These are phyloP conservation scores for Aleurites moluccanus DNA, from an alignment of 441 rosid genomes.

Conservation along the genomic window DNA sequence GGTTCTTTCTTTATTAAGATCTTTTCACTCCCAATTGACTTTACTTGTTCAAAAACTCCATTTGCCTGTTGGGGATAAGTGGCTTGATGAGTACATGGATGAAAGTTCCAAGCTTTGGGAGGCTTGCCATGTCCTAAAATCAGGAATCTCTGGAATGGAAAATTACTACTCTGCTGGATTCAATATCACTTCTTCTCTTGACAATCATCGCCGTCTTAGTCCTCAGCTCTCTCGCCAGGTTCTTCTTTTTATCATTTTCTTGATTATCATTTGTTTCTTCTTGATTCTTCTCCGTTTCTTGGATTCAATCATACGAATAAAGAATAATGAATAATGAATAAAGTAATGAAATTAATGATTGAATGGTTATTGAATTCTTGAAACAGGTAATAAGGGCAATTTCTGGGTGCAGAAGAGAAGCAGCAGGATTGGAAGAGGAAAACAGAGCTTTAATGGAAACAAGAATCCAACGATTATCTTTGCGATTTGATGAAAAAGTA, in stretches of 20 bases:
- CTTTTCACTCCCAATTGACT: constrained; percentile 78
- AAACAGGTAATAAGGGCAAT: constrained; percentile 73
- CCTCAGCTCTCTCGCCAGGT: constrained; percentile 86
- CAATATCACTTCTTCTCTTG: constrained; percentile 62
- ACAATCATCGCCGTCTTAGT: constrained; percentile 54
- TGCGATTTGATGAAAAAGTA: constrained; percentile 62
- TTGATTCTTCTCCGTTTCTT: not conserved
- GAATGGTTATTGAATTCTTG: not conserved
- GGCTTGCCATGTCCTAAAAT: constrained; percentile 86
- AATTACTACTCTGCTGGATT: constrained; percentile 64
- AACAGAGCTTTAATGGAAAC: constrained; percentile 78
- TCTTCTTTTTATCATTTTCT: not conserved
- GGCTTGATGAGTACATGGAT: constrained; percentile 99
- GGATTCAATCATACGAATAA: not conserved
- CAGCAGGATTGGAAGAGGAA: constrained; percentile 70
- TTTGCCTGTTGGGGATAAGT: constrained; percentile 92
- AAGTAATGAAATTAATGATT: not conserved
- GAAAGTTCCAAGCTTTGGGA: constrained; percentile 97
- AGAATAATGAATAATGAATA: too few relatives aligned
- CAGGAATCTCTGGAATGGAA: constrained; percentile 73
- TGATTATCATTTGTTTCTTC: not conserved
- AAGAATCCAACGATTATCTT: constrained; percentile 65
- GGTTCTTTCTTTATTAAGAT: constrained; percentile 70
- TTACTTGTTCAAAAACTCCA: constrained; percentile 83
- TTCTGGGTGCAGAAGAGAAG: constrained; percentile 72